Evolutionary conservation across 1,284 basidiomycete species (phyloP).

Genomic region (Mrakiaceae sp.): DNA sequence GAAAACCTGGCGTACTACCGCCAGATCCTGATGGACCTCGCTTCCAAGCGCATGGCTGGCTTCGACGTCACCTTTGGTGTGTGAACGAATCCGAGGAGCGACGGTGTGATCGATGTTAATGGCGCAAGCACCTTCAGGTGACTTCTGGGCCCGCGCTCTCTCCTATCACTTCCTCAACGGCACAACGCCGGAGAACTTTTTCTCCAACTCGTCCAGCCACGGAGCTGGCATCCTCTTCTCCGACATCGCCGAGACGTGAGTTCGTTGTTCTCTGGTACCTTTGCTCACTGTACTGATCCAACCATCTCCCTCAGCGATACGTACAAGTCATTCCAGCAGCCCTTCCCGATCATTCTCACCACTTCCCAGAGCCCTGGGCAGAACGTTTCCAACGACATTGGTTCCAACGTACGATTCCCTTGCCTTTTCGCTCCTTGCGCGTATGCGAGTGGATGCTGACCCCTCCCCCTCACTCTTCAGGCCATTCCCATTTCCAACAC

Average conservation of each 20-base stretch:
- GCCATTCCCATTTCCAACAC: conserved; percentile 23
- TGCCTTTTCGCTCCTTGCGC: conserved; percentile 35
- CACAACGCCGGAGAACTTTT: neutral
- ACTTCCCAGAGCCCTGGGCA: conserved; percentile 35
- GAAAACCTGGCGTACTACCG: too few relatives aligned
- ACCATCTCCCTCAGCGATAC: neutral
- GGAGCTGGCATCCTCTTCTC: conserved; percentile 36
- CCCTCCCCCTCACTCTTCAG: neutral
- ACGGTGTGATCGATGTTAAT: too few relatives aligned
- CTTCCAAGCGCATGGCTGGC: too few relatives aligned
- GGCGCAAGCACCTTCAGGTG: too few relatives aligned
- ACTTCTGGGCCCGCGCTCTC: too few relatives aligned
- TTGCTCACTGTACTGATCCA: neutral
- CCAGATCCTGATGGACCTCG: too few relatives aligned
- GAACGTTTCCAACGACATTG: conserved; percentile 25
- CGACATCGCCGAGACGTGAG: conserved; percentile 30
- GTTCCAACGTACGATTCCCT: conserved; percentile 32
- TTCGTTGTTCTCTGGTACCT: neutral
- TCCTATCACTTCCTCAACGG: too few relatives aligned
- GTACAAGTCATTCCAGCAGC: neutral
- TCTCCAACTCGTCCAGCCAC: conserved; percentile 24
- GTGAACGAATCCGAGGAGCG: too few relatives aligned
- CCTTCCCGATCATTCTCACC: conserved; percentile 35
- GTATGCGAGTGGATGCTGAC: conserved; percentile 18
- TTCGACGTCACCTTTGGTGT: too few relatives aligned